Conservation (phyloP, 1,284 basidiomycete genomes). For the Tremellales sp. region DNA sequence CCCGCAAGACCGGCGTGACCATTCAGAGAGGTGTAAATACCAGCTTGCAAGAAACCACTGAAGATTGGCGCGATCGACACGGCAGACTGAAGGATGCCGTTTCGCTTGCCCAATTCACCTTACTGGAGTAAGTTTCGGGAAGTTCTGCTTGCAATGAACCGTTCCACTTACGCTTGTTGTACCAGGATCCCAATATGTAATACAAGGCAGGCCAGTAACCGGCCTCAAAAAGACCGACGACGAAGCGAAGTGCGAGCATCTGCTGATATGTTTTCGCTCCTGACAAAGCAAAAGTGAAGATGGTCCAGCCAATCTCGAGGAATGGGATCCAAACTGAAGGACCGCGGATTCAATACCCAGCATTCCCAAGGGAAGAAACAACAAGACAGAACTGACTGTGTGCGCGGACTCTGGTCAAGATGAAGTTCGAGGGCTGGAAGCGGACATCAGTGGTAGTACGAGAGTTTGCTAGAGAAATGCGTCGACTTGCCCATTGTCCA, state of each 20-base stretch:
- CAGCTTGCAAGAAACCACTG: constrained; percentile 16
- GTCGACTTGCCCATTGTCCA: too few relatives aligned
- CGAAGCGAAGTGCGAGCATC: neutral
- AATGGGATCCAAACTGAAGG: too few relatives aligned
- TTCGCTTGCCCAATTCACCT: constrained; percentile 28
- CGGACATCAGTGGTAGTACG: too few relatives aligned
- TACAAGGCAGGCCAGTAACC: constrained; percentile 31
- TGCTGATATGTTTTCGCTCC: constrained; percentile 6
- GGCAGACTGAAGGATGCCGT: constrained; percentile 30
- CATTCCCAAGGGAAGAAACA: too few relatives aligned
- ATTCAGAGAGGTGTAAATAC: constrained; percentile 11
- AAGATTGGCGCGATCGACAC: constrained; percentile 25
- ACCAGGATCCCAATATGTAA: constrained; percentile 30
- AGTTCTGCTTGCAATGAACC: too few relatives aligned
- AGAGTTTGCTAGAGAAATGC: too few relatives aligned
- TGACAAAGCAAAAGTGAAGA: constrained; percentile 15
- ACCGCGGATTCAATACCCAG: too few relatives aligned
- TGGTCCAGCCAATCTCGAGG: constrained; percentile 13
- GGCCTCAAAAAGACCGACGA: neutral
- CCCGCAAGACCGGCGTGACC: constrained; percentile 9
- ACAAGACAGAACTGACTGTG: too few relatives aligned
- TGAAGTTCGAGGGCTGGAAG: too few relatives aligned
- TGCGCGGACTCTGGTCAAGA: too few relatives aligned
- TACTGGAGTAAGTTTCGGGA: too few relatives aligned
- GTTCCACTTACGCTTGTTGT: constrained; percentile 34